These are phyloP conservation scores for Aspergillus aculeatinus DNA, from an alignment of 2,329 filamentous ascomycete genomes.

Conservation along the genomic window DNA sequence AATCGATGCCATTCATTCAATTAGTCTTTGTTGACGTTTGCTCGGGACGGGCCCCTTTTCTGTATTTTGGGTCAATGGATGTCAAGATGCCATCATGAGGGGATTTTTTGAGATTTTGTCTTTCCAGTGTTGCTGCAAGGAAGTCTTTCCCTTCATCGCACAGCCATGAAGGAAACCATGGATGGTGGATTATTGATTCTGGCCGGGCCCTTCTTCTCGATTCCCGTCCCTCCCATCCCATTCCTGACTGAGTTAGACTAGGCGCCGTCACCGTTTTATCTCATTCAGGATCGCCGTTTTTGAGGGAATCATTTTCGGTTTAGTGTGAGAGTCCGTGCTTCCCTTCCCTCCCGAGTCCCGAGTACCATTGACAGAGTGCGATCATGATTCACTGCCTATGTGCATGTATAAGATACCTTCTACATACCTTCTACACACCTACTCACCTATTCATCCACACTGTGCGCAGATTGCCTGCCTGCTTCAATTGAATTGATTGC, in stretches of 20 bases:
- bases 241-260: not conserved
- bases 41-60: not conserved
- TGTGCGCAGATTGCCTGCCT: too few relatives aligned
- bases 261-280: not conserved
- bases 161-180: not conserved
- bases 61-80: not conserved
- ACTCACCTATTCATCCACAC: too few relatives aligned
- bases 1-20: not conserved
- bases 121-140: too few relatives aligned
- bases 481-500: too few relatives aligned
- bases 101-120: too few relatives aligned
- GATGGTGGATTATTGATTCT: not conserved
- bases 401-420: too few relatives aligned
- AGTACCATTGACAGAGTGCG: not conserved
- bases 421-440: too few relatives aligned
- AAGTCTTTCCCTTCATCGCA: too few relatives aligned
- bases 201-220: not conserved
- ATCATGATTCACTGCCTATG: not conserved
- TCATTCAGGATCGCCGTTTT: not conserved
- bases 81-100: not conserved
- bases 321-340: conserved; percentile 2
- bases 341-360: not conserved
- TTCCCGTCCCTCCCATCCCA: not conserved
- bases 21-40: not conserved
- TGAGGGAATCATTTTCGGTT: not conserved